Evolutionary conservation across 2,329 filamentous ascomycete species (phyloP), one percentile per base, ranked within the genome.

Genomic region (Sporothrix variecibatus): DNA sequence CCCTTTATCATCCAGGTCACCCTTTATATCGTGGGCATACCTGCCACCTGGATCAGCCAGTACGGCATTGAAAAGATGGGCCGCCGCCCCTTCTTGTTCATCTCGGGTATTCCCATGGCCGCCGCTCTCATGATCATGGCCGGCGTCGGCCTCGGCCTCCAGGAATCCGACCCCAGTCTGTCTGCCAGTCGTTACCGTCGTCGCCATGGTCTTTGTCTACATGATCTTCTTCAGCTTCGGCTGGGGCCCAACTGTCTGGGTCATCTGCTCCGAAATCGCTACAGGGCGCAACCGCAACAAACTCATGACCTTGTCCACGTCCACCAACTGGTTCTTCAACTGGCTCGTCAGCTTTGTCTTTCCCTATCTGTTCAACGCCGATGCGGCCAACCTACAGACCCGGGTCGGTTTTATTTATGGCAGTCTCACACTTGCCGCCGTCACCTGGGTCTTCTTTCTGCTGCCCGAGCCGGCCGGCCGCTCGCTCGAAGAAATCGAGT

Each of bases 1-100:
- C 46, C 65, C 6, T 69, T 69, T 17, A 69, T 69, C 65, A 69
- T 69, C 65, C 65, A 69, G 43, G 28, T 69, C 26, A 53, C 43
- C 3, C 43, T 51, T 11, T 69, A 69, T 15, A 3, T 38, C 17
- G 65, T 69, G 15, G 65, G 43, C 43, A 69, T 69, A 12, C 65
- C 64, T 26, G 65, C 43, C 6, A 51, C 8, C 15, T 69, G 43
- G 65, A 49, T 69, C 26, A 69, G 65, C 43, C 43, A 69, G 65
- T 69, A 51, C 17, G 65, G 65, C 15, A 69, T 69, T 7, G 65
- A 69, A 20, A 69, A 69, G 26, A 31, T 34, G 65, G 65, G 65
- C 40, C 65, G 65, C 26, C 65, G 65, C 26, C 46, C 26, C 17
- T 69, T 51, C 17, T 34, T 69, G 65, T 1, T 69, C 11, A 51